These are phyloP conservation scores for Hericium rajendrae DNA, from an alignment of 768 basidiomycete genomes.

Conservation along the genomic window DNA sequence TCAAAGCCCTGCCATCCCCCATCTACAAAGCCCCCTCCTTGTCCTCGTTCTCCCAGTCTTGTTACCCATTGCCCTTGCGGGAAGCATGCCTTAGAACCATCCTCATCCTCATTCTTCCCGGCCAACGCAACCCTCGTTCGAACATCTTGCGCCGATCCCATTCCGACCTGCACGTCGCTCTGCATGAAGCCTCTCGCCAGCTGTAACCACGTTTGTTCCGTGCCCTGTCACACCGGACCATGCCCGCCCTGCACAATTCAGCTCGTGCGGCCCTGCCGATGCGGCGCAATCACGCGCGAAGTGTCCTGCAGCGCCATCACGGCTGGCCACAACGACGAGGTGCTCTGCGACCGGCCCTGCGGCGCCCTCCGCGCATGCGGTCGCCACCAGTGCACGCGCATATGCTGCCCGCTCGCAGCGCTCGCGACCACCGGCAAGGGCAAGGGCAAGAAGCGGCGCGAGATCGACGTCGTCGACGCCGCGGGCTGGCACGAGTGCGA, in stretches of 20 bases:
- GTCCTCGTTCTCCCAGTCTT: conserved; percentile 63
- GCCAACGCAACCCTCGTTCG: conserved; percentile 29
- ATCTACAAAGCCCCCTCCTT: conserved; percentile 42
- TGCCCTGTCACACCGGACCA: conserved; percentile 61
- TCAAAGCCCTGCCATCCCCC: conserved; percentile 71
- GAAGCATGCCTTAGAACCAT: conserved; percentile 39
- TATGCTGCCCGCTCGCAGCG: conserved; percentile 84
- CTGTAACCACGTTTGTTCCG: conserved; percentile 70
- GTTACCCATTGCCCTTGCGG: conserved; percentile 82
- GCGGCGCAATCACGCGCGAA: conserved; percentile 58
- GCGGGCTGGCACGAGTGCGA: conserved; percentile 80
- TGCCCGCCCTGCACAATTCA: conserved; percentile 74
- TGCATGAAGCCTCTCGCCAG: conserved; percentile 55
- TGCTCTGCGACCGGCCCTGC: conserved; percentile 78
- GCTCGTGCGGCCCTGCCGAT: conserved; percentile 76
- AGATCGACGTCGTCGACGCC: conserved; percentile 42
- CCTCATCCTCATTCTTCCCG: conserved; percentile 24
- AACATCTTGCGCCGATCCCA: conserved; percentile 54
- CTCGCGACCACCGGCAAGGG: conserved; percentile 44
- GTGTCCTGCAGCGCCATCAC: conserved; percentile 42
- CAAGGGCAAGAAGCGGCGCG: conserved; percentile 34
- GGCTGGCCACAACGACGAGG: conserved; percentile 32
- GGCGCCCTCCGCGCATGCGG: conserved; percentile 73
- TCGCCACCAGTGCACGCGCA: conserved; percentile 71
- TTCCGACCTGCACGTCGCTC: conserved; percentile 66